Base-by-base conservation (phyloP, 2,329 filamentous ascomycete genomes). In the Aspergillus sp. region DNA sequence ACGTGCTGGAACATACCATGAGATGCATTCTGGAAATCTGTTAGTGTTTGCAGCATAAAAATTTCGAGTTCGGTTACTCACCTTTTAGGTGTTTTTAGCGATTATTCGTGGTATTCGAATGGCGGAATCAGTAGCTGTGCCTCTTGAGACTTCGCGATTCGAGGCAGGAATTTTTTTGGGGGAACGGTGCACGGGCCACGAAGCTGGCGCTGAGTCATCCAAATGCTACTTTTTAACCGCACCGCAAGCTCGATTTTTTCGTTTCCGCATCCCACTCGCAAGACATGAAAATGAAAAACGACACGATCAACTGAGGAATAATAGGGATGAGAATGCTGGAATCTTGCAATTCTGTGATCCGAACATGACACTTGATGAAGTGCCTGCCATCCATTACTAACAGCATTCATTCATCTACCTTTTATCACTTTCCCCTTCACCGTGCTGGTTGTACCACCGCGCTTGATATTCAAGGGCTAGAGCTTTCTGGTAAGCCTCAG, bases 11-110 rank as follows among this genome's bases (percentile, higher is more conserved):
- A 71, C 74, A 54, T 76, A 77, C 76, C 76, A 77, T 77, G 71
- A 77, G 74, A 77, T 77, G 76, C 76, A 77, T 77, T 59, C 72
- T 77, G 59, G 31, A 3, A 51, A 38, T 70, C 58, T 64, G 66
- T 61, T 41, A 49, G 34, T 22, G 8, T 30, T 11, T 5, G 47
- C 17, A 2, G 47, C n/a, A 28, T 17, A 34, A 4, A 19, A 19
- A 4, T 17, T 17, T 15, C 2, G 23, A 48, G 45, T 23, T 43
- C 13, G 34, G 5, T 9, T 43, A 71, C 73, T 74, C 52, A 75
- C 73, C 74, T 75, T 68, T 60, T 48, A 25, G 25, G 13, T 51
- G 47, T 8, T 48, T 56, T 54, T 62, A 62, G 54, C 9, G 31
- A 51, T 11, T 43, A 28, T 31, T 45, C 17, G n/a, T 8, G 51